Evolutionary conservation across 345 rosid species (phyloP), one percentile per base, ranked within the genome.

Genomic region (Bruguiera gymnorhiza): DNA sequence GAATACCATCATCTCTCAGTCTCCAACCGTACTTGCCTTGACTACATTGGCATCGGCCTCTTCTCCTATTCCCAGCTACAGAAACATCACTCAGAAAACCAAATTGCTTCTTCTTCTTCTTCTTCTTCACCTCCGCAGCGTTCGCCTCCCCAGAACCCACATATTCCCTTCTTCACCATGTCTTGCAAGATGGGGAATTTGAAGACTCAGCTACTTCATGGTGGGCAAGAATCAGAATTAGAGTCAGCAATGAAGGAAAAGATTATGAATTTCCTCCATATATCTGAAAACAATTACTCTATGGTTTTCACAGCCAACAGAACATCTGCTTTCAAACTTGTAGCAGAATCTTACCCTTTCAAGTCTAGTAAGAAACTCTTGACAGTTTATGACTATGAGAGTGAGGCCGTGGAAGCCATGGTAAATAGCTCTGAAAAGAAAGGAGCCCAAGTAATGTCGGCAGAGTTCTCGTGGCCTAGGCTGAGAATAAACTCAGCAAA

Each of bases 391-490:
- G 98, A 94, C 82, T 88, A 86, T 31, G 87, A 91, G 73, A 91
- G 96, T 69, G 97, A 88, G 76, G 97, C 96, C 0, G 88, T 88
- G 20, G 86, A 88, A 57, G 87, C 93, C 67, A 89, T 94, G 81
- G 75, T 74, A 62, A 80, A 74, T 43, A 77, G 83, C 68, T 85
- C 96, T 0, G 89, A 84, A 81, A 88, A 83, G 80, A 88, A 85
- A 73, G 97, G 96, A 69, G 98, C 91, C 9, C 70, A 72, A 61
- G 84, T 85, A 51, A 74, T 84, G 89, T 83, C 95, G 19, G 95
- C 97, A 0, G 95, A 94, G 68, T 94, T 94, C 78, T 82, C 91
- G 36, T 94, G 98, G 98, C 97, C 98, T 21, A 82, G 90, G 70
- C 81, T 91, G 74, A 84, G 85, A 79, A 84, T 94, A 63, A 83